Evolutionary conservation across 78 protist genomes (phyloP).

Genomic region (Planoprotostelium fungivorum): DNA sequence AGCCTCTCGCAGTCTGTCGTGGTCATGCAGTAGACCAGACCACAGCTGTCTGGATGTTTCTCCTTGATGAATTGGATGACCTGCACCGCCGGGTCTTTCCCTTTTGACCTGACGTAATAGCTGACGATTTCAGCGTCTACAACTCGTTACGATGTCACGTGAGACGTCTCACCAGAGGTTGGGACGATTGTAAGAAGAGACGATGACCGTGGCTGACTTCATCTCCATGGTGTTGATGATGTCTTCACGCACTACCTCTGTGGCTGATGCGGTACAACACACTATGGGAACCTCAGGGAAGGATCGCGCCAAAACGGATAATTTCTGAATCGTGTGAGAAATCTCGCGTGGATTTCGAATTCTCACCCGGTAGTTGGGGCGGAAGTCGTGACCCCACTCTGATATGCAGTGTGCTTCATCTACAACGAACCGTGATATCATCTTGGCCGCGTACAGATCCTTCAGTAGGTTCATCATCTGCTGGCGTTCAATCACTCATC

Average conservation of each 20-base stretch:
- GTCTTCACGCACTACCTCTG: constrained; percentile 45
- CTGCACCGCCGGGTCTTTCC: constrained; percentile 28
- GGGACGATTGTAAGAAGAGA: constrained; percentile 83
- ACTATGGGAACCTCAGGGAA: constrained; percentile 52
- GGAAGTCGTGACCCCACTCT: constrained; percentile 84
- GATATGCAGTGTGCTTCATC: constrained; percentile 82
- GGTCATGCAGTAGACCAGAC: constrained; percentile 92
- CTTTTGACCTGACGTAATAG: constrained; percentile 36
- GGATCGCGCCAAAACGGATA: constrained; percentile 16
- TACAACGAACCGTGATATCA: constrained; percentile 9
- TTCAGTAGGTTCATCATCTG: not conserved
- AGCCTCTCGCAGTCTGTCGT: constrained; percentile 74
- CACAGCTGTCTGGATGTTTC: constrained; percentile 46
- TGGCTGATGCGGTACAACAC: constrained; percentile 80
- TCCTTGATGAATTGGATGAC: constrained; percentile 11
- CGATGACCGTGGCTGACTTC: constrained; percentile 20
- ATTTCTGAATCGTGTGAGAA: not conserved
- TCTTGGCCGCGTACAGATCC: not conserved
- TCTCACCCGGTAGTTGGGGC: constrained; percentile 12
- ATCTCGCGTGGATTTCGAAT: not conserved
- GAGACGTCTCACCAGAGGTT: constrained; percentile 61
- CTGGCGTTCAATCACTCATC: constrained; percentile 16
- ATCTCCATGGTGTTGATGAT: constrained; percentile 35
- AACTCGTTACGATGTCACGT: too few relatives aligned
- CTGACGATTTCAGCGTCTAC: too few relatives aligned